Percentiles rank a stretch among this genome's conserved stretches.
phyloP scores from a whole-genome alignment of 495 filamentous ascomycete species.

The Penicillium canariense region DNA sequence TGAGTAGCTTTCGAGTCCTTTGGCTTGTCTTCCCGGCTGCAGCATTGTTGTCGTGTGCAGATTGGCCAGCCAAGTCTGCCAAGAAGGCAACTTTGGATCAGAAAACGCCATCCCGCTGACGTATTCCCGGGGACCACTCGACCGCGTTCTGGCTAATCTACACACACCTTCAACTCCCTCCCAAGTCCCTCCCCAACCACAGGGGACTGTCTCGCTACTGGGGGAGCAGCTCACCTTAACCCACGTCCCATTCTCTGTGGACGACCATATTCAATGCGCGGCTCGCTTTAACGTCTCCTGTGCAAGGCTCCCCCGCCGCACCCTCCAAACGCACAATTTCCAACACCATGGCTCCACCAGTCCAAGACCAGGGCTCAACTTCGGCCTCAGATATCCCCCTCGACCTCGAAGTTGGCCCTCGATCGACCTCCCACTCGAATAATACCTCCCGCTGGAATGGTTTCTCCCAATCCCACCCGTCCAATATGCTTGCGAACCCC shows the following conservation, averaged over 20 bases:
- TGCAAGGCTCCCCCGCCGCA: background rate
- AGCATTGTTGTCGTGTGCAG: background rate
- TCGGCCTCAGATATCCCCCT: constrained; percentile 31
- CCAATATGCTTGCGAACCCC: constrained; percentile 31
- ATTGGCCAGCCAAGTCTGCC: background rate
- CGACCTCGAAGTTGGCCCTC: constrained; percentile 31
- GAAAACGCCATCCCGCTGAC: constrained; percentile 10
- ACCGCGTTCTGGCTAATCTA: constrained; percentile 1
- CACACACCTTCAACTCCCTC: background rate
- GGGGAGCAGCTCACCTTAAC: too few relatives aligned
- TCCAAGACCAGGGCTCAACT: constrained; percentile 17
- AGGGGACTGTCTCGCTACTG: too few relatives aligned
- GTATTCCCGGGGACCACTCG: constrained; percentile 2
- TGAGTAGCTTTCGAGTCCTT: background rate
- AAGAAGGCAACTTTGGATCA: background rate
- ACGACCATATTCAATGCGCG: background rate
- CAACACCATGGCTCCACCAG: constrained; percentile 16
- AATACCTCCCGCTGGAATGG: constrained; percentile 23
- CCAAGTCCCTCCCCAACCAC: background rate
- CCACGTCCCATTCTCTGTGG: too few relatives aligned
- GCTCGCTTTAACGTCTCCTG: background rate
- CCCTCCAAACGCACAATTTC: background rate
- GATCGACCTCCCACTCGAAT: background rate
- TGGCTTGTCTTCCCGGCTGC: too few relatives aligned
- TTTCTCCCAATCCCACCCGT: constrained; percentile 28